phyloP scores from a whole-genome alignment of 257 asterid species.

The Solanum neorickii region DNA sequence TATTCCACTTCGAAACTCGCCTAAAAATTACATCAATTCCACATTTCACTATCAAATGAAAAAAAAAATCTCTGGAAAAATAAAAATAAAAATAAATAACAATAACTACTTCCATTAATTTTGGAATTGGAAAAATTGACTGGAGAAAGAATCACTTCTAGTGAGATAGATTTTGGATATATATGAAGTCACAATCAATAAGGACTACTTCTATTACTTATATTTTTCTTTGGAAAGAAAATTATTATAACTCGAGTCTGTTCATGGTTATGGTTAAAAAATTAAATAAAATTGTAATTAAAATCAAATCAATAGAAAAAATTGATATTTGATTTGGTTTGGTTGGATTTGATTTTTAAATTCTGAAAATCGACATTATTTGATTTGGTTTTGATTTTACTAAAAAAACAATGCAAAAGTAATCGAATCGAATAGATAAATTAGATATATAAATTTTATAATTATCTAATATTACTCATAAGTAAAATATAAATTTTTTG shows the following conservation, averaged over 20 bases:
- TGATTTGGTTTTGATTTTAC: too few species aligned
- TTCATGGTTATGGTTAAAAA: too few species aligned
- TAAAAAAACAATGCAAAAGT: too few species aligned
- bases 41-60: neutral
- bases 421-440: too few species aligned
- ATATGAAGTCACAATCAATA: neutral
- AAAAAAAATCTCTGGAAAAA: neutral
- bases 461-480: too few species aligned
- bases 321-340: too few species aligned
- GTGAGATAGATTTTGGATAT: neutral
- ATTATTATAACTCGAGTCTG: neutral
- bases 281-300: too few species aligned
- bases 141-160: neutral
- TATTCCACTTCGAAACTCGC: neutral
- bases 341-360: too few species aligned
- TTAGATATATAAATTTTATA: too few species aligned
- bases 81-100: neutral
- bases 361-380: too few species aligned
- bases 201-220: neutral
- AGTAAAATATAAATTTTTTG: too few species aligned
- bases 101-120: neutral
- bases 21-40: neutral
- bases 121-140: neutral
- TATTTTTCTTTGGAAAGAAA: neutral
- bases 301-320: too few species aligned